Conservation (phyloP, 192 early-diverging fungal genomes). For the Coemansia sp. region DNA sequence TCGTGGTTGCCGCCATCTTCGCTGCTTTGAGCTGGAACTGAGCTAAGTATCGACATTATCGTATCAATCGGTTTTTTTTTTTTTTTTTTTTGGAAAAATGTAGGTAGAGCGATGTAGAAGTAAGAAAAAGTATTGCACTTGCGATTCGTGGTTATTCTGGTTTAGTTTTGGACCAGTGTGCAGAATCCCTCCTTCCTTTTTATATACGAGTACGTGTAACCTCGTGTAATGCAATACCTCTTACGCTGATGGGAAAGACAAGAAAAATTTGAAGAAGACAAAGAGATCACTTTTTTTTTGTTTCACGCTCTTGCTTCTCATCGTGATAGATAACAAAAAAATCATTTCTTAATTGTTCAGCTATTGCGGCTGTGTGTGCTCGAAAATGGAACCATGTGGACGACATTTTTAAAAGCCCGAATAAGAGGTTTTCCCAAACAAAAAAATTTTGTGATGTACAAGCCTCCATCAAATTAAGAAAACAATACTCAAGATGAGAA, state of each 20-base stretch:
- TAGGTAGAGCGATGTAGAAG: not conserved
- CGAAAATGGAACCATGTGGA: no score
- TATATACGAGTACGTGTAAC: not conserved
- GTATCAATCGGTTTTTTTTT: no score
- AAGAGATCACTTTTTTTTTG: not conserved
- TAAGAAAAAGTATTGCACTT: not conserved
- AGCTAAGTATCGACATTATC: conserved; percentile 2
- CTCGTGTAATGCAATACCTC: not conserved
- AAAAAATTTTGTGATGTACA: not conserved
- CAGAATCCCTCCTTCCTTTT: not conserved
- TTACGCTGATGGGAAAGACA: not conserved
- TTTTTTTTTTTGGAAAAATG: no score
- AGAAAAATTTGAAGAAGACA: not conserved
- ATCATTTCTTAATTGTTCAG: not conserved
- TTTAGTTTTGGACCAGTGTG: not conserved
- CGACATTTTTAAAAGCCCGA: not conserved
- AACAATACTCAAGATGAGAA: not conserved
- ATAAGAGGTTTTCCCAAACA: no score
- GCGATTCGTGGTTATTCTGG: not conserved
- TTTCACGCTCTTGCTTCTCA: not conserved
- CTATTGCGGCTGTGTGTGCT: not conserved
- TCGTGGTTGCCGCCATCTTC: conserved; percentile 18
- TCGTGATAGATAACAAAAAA: not conserved
- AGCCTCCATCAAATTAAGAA: conserved; percentile 1
- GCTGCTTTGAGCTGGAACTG: conserved; percentile 4